Base-by-base conservation (phyloP, 202 grass and related monocot genomes). In the Elaeis oleifera region DNA sequence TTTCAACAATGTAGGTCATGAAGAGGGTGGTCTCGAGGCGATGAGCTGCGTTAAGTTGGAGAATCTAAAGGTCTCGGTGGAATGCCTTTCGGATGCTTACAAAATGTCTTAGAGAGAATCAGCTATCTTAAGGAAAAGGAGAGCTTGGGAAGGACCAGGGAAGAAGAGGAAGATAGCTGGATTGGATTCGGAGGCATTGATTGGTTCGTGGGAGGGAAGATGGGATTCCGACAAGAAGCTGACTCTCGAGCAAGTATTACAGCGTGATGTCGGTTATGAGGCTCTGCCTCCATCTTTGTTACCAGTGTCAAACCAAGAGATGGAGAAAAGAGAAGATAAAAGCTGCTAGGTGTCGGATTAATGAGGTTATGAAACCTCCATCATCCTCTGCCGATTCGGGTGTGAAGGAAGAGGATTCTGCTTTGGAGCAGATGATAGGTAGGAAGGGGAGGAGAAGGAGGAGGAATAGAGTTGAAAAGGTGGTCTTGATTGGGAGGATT, bases 401-500 rank as follows among this genome's bases (percentile, higher is more conserved):
- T 27, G 16, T 3, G 5, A 15, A 54, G 14, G 51, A 19, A 6
- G 32, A 64, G 16, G 64, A 77, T 72, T 17, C 3, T 15, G 57
- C 53, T 61, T 28, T 48, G 29, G 56, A 82, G 67, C 74, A 70
- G 15, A 52, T 28, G 25, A 60, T 67, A 14, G 82, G 29, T 49
- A 44, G 36, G 36, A 44, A 13, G 36, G 0, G 36, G 9, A 13
- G 36, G 36, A 44, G 36, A 9, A 13, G 78, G 9, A 44, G 36
- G 36, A 44, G 36, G 9, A 44, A 13, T 9, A 44, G 36, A 44
- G 36, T 44, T 44, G 9, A 44, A 14, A 11, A 3, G 8, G 73
- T 17, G 66, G 55, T 67, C 52, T 87, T 48, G 90, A 90, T 60
- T 90, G 90, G 90, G 90, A 95, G 64, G 90, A 84, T 68, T 79